These are phyloP conservation scores for Tuber borchii DNA, from an alignment of 495 filamentous ascomycete species.

Conservation along the genomic window DNA sequence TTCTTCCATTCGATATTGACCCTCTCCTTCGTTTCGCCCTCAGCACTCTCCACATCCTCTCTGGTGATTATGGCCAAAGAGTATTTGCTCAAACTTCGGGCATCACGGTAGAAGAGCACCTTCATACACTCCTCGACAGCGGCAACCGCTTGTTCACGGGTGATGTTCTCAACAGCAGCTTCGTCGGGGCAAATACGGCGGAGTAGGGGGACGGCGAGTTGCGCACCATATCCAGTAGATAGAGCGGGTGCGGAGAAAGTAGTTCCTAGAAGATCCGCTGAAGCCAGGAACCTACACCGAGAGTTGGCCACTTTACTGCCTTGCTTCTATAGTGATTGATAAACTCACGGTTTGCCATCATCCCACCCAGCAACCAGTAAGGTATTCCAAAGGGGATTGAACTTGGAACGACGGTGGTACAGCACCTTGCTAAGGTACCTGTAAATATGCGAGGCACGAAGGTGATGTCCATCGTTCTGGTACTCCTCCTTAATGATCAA, in stretches of 20 bases:
- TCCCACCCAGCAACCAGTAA: constrained; percentile 86
- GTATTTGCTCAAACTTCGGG: constrained; percentile 83
- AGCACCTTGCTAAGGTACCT: constrained; percentile 90
- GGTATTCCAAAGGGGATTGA: constrained; percentile 96
- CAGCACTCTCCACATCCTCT: constrained; percentile 71
- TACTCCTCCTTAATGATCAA: constrained; percentile 83
- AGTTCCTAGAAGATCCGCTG: constrained; percentile 85
- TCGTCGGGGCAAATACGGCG: constrained; percentile 76
- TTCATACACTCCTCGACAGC: constrained; percentile 90
- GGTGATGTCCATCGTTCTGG: constrained; percentile 47
- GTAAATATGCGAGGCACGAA: constrained; percentile 59
- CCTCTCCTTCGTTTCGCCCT: constrained; percentile 55
- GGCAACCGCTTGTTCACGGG: constrained; percentile 68
- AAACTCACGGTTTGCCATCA: constrained; percentile 56
- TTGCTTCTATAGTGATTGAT: not conserved
- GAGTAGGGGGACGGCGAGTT: constrained; percentile 87
- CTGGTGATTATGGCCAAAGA: constrained; percentile 82
- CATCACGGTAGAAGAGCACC: constrained; percentile 95
- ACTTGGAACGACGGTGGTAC: constrained; percentile 86
- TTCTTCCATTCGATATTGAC: constrained; percentile 38
- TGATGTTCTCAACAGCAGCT: constrained; percentile 60
- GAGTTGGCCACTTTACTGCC: not conserved
- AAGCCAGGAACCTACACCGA: constrained; percentile 61
- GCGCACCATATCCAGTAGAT: constrained; percentile 88
- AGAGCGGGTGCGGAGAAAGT: constrained; percentile 79